phyloP scores from a whole-genome alignment of 148 eudicot species.

The Silene latifolia region DNA sequence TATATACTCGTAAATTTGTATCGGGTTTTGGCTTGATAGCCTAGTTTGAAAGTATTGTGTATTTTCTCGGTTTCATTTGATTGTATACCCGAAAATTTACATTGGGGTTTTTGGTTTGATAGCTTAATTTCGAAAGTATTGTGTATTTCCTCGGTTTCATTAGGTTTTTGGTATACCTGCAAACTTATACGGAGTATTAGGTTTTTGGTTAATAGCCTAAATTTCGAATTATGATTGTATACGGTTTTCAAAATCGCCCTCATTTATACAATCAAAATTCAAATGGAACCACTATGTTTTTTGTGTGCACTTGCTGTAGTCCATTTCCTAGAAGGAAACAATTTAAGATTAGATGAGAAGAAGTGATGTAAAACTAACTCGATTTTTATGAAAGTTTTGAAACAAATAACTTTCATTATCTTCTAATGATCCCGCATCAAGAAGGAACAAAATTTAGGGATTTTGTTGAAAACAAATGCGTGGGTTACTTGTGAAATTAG shows the following conservation, averaged over 20 bases:
- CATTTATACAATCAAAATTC: neutral
- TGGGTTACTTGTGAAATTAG: constrained; percentile 12
- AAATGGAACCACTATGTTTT: no score
- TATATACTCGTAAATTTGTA: no score
- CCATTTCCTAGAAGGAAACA: neutral
- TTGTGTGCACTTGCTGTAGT: neutral
- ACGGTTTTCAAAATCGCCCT: neutral
- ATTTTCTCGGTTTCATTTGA: neutral
- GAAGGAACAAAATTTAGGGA: neutral
- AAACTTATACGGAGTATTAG: no score
- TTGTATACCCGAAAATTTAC: no score
- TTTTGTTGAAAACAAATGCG: neutral
- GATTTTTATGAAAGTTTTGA: no score
- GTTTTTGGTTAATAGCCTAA: no score
- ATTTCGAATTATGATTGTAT: neutral
- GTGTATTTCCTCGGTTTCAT: neutral
- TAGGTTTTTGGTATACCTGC: no score
- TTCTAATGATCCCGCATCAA: no score
- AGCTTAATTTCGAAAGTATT: neutral
- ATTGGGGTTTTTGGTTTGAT: neutral
- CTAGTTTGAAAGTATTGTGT: neutral
- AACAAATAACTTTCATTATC: no score
- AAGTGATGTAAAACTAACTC: no score
- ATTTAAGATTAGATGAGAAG: neutral
- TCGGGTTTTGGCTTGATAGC: no score